Evolutionary conservation across 164 flowering plant species (phyloP), one percentile per base, ranked within the genome.

Genomic region (Umbilicus rupestris): DNA sequence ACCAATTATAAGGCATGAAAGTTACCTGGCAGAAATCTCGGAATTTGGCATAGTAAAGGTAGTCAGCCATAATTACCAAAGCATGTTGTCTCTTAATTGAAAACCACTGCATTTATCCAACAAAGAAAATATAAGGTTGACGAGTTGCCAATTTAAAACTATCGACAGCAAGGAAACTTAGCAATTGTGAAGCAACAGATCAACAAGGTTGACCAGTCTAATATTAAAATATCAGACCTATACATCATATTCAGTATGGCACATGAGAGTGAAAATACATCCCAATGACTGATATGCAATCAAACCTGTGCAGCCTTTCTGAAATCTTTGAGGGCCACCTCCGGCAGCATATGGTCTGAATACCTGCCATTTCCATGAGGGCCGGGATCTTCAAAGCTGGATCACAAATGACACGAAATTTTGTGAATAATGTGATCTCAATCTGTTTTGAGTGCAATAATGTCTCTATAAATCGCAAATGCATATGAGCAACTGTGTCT

Each of bases 61-160:
- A 77, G 75, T 95, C 99, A 28, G 99, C 89, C 82, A 87, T 67
- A 45, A 83, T 81, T 59, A 92, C 69, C 66, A 87, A 1, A 46
- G 99, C 99, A 80, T 95, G 99, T 70, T 87, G 92, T 64, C 99
- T 82, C 81, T 88, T 89, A 96, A 95, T 79, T 47, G 97, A 72
- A 75, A 95, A 95, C 99, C 97, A 94, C 98, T 94, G 95, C 79
- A 84, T 62, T 39, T 62, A 19, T 7, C 19, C 28, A 33, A 37
- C 35, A 62, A 35, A 19, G 1, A 8, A 62, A n/a, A 19, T 28
- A 62, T 22, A 37, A 3, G 22, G 37, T 6, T n/a, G 20, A 14
- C 10, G 8, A 31, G 15, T 62, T 62, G 5, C 4, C 39, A 31
- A 37, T 15, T 31, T 24, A 62, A 22, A 62, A 19, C 20, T 7